These are phyloP conservation scores for Mucor plumbeus DNA, from an alignment of 371 early-diverging fungal species.

Conservation along the genomic window DNA sequence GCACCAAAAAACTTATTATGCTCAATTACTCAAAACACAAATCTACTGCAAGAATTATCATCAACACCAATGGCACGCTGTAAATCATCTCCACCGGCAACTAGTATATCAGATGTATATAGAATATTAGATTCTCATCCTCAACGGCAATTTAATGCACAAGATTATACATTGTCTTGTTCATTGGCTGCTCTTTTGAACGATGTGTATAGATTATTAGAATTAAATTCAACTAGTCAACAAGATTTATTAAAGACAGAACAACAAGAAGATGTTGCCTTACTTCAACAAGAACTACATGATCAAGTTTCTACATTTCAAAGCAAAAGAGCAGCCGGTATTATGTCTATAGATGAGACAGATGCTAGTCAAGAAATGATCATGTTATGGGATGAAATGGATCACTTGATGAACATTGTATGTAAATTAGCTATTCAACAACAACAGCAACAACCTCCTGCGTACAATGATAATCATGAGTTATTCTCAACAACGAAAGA, in stretches of 20 bases:
- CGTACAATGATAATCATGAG: constrained; percentile 6
- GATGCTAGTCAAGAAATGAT: constrained; percentile 29
- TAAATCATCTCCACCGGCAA: constrained; percentile 37
- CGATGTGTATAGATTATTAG: constrained; percentile 46
- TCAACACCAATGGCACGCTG: constrained; percentile 25
- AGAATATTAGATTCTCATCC: constrained; percentile 30
- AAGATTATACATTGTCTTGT: constrained; percentile 50
- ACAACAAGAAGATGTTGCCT: neutral
- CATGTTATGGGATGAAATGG: constrained; percentile 48
- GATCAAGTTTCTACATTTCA: constrained; percentile 37
- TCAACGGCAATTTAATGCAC: constrained; percentile 11
- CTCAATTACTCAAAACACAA: constrained; percentile 40
- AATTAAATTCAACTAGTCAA: constrained; percentile 21
- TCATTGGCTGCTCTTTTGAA: constrained; percentile 48
- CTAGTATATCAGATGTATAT: constrained; percentile 39
- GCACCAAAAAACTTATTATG: constrained; percentile 19
- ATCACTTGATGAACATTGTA: constrained; percentile 45
- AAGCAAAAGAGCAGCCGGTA: constrained; percentile 21
- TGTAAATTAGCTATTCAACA: constrained; percentile 14
- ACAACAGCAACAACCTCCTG: constrained; percentile 17
- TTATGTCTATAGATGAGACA: constrained; percentile 1
- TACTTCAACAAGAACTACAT: constrained; percentile 34
- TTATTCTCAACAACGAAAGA: neutral
- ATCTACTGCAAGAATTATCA: constrained; percentile 20
- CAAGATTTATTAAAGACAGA: neutral